These are phyloP conservation scores for Omphalotus guepiniiformis DNA, from an alignment of 768 basidiomycete species.

Conservation along the genomic window DNA sequence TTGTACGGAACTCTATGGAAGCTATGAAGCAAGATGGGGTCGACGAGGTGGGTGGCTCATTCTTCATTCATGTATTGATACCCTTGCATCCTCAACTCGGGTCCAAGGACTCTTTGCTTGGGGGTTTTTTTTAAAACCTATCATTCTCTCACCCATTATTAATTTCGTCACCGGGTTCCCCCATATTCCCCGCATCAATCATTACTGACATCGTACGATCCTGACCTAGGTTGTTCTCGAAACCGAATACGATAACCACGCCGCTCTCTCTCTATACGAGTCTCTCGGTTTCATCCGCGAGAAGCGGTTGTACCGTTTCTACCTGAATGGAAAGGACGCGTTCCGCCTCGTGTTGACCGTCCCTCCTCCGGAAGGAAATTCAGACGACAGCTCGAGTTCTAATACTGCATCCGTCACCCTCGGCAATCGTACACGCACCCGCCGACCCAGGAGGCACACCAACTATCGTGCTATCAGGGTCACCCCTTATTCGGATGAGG, in stretches of 20 bases:
- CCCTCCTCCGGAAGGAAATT: constrained; percentile 36
- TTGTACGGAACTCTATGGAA: constrained; percentile 79
- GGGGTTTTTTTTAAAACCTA: too few relatives aligned
- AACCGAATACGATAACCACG: constrained; percentile 90
- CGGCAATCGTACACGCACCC: background rate
- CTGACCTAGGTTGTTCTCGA: constrained; percentile 80
- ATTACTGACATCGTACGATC: background rate
- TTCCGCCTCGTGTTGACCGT: constrained; percentile 75
- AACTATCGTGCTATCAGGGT: constrained; percentile 41
- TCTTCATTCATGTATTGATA: background rate
- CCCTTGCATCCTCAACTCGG: background rate
- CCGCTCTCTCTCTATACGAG: constrained; percentile 86
- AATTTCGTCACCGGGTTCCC: too few relatives aligned
- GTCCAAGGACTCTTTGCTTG: too few relatives aligned
- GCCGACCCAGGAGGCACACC: constrained; percentile 13
- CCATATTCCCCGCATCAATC: background rate
- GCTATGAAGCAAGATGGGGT: constrained; percentile 82
- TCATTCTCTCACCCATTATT: too few relatives aligned
- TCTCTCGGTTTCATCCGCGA: constrained; percentile 93
- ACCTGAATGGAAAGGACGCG: constrained; percentile 96
- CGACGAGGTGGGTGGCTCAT: constrained; percentile 67
- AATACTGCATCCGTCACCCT: background rate
- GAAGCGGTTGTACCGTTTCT: constrained; percentile 92
- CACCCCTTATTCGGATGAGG: constrained; percentile 42
- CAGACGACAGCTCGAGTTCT: constrained; percentile 18